Conservation (phyloP, 768 basidiomycete genomes). For the Kondoa malvinella region DNA sequence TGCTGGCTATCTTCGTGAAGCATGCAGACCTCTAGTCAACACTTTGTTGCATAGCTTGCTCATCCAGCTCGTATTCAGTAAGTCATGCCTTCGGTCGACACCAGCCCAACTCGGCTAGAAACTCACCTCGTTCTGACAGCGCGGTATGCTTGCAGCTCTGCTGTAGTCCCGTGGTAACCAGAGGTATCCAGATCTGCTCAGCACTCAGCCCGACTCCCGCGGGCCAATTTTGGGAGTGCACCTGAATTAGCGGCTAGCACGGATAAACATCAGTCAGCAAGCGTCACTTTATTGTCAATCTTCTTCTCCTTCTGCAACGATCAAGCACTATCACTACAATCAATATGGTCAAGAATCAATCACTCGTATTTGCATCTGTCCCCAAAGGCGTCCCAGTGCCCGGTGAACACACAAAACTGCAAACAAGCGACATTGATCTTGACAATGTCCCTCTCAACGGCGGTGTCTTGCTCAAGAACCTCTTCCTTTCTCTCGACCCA, state of each 20-base stretch:
- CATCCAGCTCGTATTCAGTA: no score
- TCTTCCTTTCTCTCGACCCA: constrained; percentile 27
- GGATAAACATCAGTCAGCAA: background rate
- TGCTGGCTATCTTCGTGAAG: no score
- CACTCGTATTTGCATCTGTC: background rate
- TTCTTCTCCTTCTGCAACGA: background rate
- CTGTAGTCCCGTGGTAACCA: background rate
- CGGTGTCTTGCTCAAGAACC: background rate
- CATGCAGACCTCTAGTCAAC: no score
- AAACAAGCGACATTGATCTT: background rate
- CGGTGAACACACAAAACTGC: background rate
- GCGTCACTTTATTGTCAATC: background rate
- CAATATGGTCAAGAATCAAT: background rate
- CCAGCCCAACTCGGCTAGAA: no score
- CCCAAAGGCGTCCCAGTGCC: background rate
- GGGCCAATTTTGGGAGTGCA: no score
- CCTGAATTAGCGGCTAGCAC: no score
- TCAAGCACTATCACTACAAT: no score
- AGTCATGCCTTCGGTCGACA: no score
- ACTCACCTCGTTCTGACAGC: no score
- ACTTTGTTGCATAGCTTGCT: no score
- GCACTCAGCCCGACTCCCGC: background rate
- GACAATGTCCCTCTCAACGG: background rate
- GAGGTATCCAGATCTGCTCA: background rate
- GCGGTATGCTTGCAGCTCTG: no score